Evolutionary conservation across 257 asterid species (phyloP).

Genomic region (Nicotiana knightiana): DNA sequence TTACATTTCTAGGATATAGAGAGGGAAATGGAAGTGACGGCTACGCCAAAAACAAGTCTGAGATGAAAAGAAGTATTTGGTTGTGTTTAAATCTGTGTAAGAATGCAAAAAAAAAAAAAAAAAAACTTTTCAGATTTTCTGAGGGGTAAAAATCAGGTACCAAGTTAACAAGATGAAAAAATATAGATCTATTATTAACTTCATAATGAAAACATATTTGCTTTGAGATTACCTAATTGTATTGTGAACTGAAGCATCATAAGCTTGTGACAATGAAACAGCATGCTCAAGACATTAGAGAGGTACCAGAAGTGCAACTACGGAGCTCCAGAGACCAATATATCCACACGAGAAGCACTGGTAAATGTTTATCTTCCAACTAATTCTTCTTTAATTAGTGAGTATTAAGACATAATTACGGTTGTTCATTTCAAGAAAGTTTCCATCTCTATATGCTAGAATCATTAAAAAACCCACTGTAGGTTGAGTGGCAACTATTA

Average conservation of each 20-base stretch:
- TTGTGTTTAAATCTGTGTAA: background rate
- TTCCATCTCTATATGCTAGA: background rate
- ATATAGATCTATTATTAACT: background rate
- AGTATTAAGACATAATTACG: background rate
- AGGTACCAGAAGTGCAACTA: slow-evolving; percentile 98
- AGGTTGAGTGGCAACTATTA: background rate
- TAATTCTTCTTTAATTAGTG: background rate
- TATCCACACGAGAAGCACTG: slow-evolving; percentile 90
- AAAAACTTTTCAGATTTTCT: background rate
- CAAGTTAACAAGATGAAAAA: background rate
- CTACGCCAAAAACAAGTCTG: background rate
- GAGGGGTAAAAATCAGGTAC: background rate
- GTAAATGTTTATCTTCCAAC: slow-evolving; percentile 29
- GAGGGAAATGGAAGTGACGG: background rate
- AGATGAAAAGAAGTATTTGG: background rate
- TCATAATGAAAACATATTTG: background rate
- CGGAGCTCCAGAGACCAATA: slow-evolving; percentile 89
- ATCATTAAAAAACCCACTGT: background rate
- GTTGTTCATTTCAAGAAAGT: background rate
- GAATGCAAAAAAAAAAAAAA: background rate
- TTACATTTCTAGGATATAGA: background rate
- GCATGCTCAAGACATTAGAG: slow-evolving; percentile 95
- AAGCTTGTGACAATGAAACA: slow-evolving; percentile 28
- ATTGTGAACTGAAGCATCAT: slow-evolving; percentile 9
- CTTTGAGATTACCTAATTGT: background rate